Percentiles rank a stretch among this genome's conserved stretches.
These are phyloP conservation scores for Colletotrichum karsti DNA, from an alignment of 2,329 filamentous ascomycete genomes.

Conservation along the genomic window DNA sequence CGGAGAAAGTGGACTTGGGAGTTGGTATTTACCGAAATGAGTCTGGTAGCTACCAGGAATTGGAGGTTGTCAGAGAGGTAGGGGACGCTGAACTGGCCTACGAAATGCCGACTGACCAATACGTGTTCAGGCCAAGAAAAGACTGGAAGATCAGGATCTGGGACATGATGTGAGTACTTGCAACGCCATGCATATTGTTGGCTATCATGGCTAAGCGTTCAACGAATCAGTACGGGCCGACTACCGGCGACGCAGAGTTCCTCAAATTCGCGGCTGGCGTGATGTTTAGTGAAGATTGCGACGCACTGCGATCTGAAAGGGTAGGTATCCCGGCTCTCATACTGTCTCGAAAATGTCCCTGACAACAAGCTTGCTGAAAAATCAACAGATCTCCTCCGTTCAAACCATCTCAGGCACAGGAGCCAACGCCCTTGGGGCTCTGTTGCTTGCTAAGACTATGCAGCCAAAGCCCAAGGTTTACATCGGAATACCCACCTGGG, in stretches of 20 bases:
- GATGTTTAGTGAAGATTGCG: slow-evolving; percentile 38
- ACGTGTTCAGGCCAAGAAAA: slow-evolving; percentile 33
- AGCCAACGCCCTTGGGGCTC: slow-evolving; percentile 43
- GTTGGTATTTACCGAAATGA: slow-evolving; percentile 47
- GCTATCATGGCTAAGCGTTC: background rate
- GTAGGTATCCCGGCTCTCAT: background rate
- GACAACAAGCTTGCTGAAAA: background rate
- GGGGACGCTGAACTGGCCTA: background rate
- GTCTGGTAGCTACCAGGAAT: slow-evolving; percentile 39
- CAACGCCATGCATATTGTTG: background rate
- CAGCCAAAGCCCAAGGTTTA: slow-evolving; percentile 36
- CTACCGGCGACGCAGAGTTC: slow-evolving; percentile 41
- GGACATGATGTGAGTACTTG: slow-evolving; percentile 36
- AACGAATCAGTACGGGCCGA: slow-evolving; percentile 40
- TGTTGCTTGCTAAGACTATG: slow-evolving; percentile 37
- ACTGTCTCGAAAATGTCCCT: background rate
- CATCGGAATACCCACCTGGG: slow-evolving; percentile 42
- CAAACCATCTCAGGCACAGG: slow-evolving; percentile 49
- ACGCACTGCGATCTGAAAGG: background rate
- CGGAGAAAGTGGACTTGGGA: slow-evolving; percentile 44
- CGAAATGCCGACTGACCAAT: background rate
- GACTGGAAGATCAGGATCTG: slow-evolving; percentile 29
- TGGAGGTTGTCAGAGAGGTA: slow-evolving; percentile 36
- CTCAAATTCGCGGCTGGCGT: slow-evolving; percentile 37
- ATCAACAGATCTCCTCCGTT: slow-evolving; percentile 39